These are phyloP conservation scores for Colletotrichum tofieldiae DNA, from an alignment of 2,329 filamentous ascomycete genomes.

Conservation along the genomic window DNA sequence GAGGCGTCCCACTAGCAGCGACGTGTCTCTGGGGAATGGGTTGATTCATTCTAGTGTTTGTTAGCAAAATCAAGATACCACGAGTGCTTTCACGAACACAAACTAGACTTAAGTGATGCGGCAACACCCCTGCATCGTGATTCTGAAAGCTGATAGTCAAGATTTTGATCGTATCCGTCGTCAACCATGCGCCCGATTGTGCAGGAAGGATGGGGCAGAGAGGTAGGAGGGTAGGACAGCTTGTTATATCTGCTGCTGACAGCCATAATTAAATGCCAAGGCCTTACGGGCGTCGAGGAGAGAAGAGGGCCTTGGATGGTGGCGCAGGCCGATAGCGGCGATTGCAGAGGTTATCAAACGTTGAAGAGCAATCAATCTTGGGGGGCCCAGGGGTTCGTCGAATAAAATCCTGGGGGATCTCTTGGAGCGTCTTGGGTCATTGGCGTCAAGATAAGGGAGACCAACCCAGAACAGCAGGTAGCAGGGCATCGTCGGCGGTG, in stretches of 20 bases:
- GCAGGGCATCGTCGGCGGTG: not conserved
- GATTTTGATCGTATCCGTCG: too few relatives aligned
- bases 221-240: not conserved
- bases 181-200: too few relatives aligned
- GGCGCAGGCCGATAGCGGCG: constrained; percentile 1
- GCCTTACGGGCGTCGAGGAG: not conserved
- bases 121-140: not conserved
- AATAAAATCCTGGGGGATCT: not conserved
- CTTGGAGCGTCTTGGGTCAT: not conserved
- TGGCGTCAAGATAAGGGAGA: constrained; percentile 27
- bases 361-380: not conserved
- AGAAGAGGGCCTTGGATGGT: not conserved
- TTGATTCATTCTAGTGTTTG: constrained; percentile 7
- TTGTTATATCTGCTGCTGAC: not conserved
- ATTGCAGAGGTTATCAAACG: not conserved
- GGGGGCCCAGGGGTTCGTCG: constrained; percentile 14
- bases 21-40: not conserved
- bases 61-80: constrained; percentile 42
- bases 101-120: not conserved
- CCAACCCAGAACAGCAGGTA: constrained; percentile 28
- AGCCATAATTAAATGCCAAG: constrained; percentile 3
- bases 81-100: constrained; percentile 18
- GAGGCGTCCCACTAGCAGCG: not conserved
- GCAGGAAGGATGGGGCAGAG: not conserved
- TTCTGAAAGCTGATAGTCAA: not conserved